Percentiles rank a stretch among this genome's conserved stretches.
Conservation (phyloP, 805 yeast species). For the Starmerella lactis-condensi region DNA sequence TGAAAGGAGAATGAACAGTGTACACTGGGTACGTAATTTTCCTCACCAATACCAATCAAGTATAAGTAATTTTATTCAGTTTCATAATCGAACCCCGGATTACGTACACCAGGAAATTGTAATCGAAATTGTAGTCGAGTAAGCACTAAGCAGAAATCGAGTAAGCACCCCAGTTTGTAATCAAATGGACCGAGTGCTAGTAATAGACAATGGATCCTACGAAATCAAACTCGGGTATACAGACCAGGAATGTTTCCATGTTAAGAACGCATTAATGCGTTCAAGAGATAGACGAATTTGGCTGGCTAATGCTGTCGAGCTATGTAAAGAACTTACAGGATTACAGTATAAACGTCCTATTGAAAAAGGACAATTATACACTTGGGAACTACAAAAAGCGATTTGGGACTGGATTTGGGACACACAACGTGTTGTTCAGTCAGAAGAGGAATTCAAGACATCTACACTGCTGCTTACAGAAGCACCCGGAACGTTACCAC, state of each 20-base stretch:
- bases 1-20: too few species aligned
- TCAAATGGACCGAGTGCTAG: too few species aligned
- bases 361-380: conserved; percentile 71
- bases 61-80: too few species aligned
- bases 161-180: too few species aligned
- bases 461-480: conserved; percentile 57
- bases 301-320: conserved; percentile 49
- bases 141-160: too few species aligned
- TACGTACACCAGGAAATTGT: too few species aligned
- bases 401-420: conserved; percentile 74
- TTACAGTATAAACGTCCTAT: conserved; percentile 61
- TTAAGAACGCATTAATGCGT: conserved; percentile 53
- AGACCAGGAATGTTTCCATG: conserved; percentile 27
- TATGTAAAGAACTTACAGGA: conserved; percentile 56
- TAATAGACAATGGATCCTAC: conserved; percentile 83
- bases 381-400: conserved; percentile 79
- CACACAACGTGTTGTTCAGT: conserved; percentile 6
- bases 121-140: too few species aligned
- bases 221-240: conserved; percentile 49
- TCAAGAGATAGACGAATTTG: conserved; percentile 58
- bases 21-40: too few species aligned
- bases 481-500: conserved; percentile 64
- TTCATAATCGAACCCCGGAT: too few species aligned
- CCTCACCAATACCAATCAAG: too few species aligned
- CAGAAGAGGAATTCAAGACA: conserved; percentile 27